Percentiles rank a stretch among this genome's conserved stretches.
Conservation (phyloP, 1,284 basidiomycete species). For the Calocybe gambosa region DNA sequence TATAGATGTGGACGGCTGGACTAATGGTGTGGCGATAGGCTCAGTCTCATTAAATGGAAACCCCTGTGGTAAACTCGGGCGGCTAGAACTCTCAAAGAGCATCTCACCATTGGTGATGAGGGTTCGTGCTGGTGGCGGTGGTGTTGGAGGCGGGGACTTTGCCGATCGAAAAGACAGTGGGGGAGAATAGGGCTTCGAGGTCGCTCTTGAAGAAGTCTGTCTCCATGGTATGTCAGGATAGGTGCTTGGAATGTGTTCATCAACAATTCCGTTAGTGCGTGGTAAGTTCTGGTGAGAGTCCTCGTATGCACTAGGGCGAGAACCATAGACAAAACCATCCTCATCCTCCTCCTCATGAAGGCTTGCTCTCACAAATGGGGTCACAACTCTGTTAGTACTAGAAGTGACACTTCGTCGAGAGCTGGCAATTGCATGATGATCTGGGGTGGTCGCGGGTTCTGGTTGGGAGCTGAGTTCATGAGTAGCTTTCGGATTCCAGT, state of each 20-base stretch:
- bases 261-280: neutral
- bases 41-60: slow-evolving; percentile 13
- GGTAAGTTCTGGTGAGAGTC: neutral
- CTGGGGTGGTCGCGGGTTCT: neutral
- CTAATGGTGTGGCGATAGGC: neutral
- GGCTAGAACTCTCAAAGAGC: slow-evolving; percentile 12
- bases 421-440: neutral
- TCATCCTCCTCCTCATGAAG: neutral
- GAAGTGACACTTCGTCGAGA: neutral
- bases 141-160: slow-evolving; percentile 13
- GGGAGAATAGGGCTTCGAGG: slow-evolving; percentile 13
- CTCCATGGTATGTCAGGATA: slow-evolving; percentile 4
- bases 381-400: neutral
- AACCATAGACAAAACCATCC: neutral
- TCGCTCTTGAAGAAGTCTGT: slow-evolving; percentile 8
- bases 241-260: neutral
- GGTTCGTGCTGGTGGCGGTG: slow-evolving; percentile 6
- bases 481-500: slow-evolving; percentile 36
- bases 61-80: slow-evolving; percentile 13
- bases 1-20: neutral
- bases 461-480: neutral
- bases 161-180: slow-evolving; percentile 12
- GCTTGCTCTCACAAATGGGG: neutral
- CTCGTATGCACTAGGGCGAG: neutral
- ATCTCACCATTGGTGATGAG: slow-evolving; percentile 12